Percentiles rank a stretch among this genome's conserved stretches.
Conservation (phyloP, 2,329 filamentous ascomycete species). For the Epichloe brachyelytri region DNA sequence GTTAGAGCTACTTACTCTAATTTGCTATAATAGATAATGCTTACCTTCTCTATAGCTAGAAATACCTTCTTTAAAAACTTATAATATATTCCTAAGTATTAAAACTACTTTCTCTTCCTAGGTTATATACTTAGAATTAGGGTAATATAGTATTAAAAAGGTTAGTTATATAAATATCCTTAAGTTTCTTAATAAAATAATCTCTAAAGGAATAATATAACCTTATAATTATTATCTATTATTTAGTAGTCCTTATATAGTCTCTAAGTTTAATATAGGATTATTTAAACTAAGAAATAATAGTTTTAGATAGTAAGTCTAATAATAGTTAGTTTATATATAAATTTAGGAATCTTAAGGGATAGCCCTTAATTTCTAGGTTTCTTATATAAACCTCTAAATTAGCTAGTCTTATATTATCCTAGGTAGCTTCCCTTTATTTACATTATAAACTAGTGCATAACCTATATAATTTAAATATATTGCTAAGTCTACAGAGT, state of each 20-base stretch:
- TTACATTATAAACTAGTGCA: too few relatives aligned
- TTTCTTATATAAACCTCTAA: neutral
- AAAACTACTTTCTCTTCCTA: neutral
- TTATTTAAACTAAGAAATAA: neutral
- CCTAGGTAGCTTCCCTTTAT: too few relatives aligned
- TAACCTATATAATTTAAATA: too few relatives aligned
- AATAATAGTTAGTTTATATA: neutral
- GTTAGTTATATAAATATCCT: neutral
- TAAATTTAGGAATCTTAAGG: neutral
- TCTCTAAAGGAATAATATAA: neutral
- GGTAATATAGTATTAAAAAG: neutral
- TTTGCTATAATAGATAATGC: neutral
- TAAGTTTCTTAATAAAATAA: neutral
- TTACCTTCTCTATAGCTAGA: neutral
- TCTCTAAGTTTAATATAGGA: neutral
- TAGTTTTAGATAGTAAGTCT: neutral
- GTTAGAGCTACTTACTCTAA: neutral
- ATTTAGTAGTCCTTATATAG: neutral
- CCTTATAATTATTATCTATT: neutral
- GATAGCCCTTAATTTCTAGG: neutral
- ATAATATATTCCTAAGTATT: neutral
- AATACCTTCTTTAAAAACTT: neutral
- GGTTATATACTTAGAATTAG: neutral
- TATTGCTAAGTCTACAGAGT: too few relatives aligned
- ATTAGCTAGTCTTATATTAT: neutral